These are phyloP conservation scores for Septoria petroselini DNA, from an alignment of 2,329 filamentous ascomycete species.

Conservation along the genomic window DNA sequence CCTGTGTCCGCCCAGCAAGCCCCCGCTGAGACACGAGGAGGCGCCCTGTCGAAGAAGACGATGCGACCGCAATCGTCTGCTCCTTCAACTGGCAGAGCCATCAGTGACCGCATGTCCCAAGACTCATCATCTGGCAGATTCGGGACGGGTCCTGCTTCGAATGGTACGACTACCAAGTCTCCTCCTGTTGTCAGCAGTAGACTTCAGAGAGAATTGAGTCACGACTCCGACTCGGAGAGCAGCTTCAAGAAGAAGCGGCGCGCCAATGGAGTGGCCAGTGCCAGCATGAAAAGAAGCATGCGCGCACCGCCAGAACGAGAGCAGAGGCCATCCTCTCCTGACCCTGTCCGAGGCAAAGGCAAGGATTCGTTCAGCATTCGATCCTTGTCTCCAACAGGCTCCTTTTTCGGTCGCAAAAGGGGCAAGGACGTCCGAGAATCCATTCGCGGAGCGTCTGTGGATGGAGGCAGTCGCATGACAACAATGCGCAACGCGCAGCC, in stretches of 20 bases:
- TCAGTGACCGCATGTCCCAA: conserved; percentile 14
- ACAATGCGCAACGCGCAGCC: conserved; percentile 23
- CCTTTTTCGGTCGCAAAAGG: conserved; percentile 45
- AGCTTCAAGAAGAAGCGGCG: conserved; percentile 69
- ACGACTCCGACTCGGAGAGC: conserved; percentile 55
- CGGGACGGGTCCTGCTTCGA: conserved; percentile 8
- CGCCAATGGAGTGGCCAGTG: conserved; percentile 19
- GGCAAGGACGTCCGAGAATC: conserved; percentile 29
- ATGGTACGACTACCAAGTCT: conserved; percentile 9
- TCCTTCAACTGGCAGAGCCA: conserved; percentile 25
- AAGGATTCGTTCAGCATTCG: conserved; percentile 57
- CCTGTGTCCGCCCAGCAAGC: conserved; percentile 22
- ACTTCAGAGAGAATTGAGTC: conserved; percentile 35
- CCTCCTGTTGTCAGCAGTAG: conserved; percentile 24
- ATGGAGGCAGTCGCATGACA: conserved; percentile 24
- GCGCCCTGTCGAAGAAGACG: conserved; percentile 21
- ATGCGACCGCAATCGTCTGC: conserved; percentile 21
- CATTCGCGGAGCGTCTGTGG: conserved; percentile 31
- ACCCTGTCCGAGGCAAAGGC: conserved; percentile 29
- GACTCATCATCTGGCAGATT: conserved; percentile 13
- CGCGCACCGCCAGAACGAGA: conserved; percentile 46
- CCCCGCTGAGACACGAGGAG: conserved; percentile 15
- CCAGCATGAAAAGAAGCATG: conserved; percentile 69
- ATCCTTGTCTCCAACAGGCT: conserved; percentile 65
- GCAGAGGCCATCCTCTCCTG: conserved; percentile 43